Evolutionary conservation across 2,329 filamentous ascomycete species (phyloP).

Genomic region (Parastagonospora avenae): DNA sequence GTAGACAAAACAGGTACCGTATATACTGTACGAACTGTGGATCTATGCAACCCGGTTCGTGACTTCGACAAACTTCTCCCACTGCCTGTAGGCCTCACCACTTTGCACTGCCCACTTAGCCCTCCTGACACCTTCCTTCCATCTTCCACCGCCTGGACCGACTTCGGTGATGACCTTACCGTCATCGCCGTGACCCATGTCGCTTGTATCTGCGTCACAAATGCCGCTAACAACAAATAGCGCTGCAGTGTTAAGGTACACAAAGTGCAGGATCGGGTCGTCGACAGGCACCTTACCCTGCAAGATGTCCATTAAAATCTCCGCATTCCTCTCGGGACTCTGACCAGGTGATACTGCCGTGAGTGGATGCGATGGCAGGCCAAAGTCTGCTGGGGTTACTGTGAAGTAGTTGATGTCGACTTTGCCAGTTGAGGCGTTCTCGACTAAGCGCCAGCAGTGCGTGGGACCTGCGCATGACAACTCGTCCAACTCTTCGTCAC

Average conservation of each 20-base stretch:
- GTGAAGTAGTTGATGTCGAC: constrained; percentile 76
- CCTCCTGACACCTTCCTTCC: constrained; percentile 91
- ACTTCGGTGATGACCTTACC: constrained; percentile 79
- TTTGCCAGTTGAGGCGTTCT: constrained; percentile 51
- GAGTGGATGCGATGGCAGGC: constrained; percentile 75
- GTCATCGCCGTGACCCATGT: constrained; percentile 80
- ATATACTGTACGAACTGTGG: neutral
- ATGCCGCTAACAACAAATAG: constrained; percentile 84
- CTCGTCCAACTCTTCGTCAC: constrained; percentile 93
- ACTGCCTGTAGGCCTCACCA: constrained; percentile 82
- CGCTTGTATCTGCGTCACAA: constrained; percentile 80
- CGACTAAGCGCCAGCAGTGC: constrained; percentile 81
- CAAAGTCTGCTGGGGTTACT: constrained; percentile 84
- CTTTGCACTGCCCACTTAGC: constrained; percentile 88
- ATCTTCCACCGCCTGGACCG: constrained; percentile 83
- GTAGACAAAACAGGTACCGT: too few relatives aligned
- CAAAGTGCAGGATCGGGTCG: constrained; percentile 88
- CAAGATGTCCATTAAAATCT: constrained; percentile 78
- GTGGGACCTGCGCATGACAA: constrained; percentile 88
- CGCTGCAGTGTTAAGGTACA: constrained; percentile 90
- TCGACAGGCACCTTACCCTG: constrained; percentile 73
- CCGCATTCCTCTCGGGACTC: constrained; percentile 84
- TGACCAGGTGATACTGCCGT: constrained; percentile 81
- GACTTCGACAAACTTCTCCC: constrained; percentile 81
- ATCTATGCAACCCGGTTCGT: constrained; percentile 61